Conservation (phyloP, 495 filamentous ascomycete genomes). For the Aspergillus avenaceus region DNA sequence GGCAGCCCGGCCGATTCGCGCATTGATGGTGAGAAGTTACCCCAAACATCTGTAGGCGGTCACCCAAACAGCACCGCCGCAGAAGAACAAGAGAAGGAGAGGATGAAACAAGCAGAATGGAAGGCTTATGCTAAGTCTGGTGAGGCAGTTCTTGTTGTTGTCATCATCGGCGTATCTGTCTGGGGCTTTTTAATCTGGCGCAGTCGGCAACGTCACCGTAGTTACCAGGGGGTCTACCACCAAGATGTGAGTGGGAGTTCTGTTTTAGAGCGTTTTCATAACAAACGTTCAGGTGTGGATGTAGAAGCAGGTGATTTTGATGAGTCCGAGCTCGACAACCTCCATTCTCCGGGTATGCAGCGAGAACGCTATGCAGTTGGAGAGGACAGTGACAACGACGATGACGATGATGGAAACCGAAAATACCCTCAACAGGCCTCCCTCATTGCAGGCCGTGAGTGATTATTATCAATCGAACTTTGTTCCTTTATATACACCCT, state of each 20-base stretch:
- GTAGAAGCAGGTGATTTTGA: conserved; percentile 87
- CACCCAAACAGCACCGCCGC: conserved; percentile 76
- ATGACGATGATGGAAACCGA: conserved; percentile 28
- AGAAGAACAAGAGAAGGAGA: conserved; percentile 67
- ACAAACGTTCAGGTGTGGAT: conserved; percentile 52
- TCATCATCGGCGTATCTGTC: conserved; percentile 67
- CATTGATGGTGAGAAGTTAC: conserved; percentile 84
- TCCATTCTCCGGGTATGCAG: conserved; percentile 48
- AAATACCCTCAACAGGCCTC: conserved; percentile 7
- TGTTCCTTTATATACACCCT: background rate
- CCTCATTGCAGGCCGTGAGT: conserved; percentile 1
- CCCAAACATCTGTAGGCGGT: conserved; percentile 81
- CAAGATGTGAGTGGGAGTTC: conserved; percentile 30
- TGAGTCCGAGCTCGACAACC: conserved; percentile 77
- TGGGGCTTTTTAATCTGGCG: conserved; percentile 90
- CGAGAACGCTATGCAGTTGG: conserved; percentile 41
- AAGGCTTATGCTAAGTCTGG: conserved; percentile 88
- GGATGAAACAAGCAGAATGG: conserved; percentile 83
- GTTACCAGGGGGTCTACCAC: conserved; percentile 43
- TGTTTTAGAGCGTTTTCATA: conserved; percentile 34
- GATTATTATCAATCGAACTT: conserved; percentile 8
- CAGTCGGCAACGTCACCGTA: conserved; percentile 53
- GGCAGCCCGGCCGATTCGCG: conserved; percentile 77
- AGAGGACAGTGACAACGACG: conserved; percentile 40
- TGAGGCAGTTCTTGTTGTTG: conserved; percentile 82